Base-by-base conservation (phyloP, 1,284 basidiomycete genomes). In the Cystobasidium slooffiae region DNA sequence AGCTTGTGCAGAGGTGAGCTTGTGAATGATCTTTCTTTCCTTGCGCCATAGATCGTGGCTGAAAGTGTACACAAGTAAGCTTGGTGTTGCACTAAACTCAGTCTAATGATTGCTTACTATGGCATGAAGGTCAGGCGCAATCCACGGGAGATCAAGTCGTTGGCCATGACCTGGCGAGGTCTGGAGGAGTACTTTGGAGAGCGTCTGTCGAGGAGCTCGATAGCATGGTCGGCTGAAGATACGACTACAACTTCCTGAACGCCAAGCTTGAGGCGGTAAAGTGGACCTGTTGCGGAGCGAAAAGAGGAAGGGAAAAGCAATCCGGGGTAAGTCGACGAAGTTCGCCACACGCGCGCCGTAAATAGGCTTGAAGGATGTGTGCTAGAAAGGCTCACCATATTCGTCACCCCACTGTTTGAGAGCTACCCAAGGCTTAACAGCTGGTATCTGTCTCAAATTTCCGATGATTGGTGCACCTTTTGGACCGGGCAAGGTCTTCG, bases 121-220 rank as follows among this genome's bases (percentile, higher is more conserved):
- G 74, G 79, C 79, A 81, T 81, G 70, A 81, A 81, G 9, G 79
- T 80, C 72, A 81, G 75, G 44, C 80, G 74, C n/a, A 80, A 64
- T 1, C 77, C 77, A 22, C 75, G 67, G 7, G 76, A 78, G 46
- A 80, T 77, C 41, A 80, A 78, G 49, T 81, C 80, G 14, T 75
- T 75, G 22, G 80, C 78, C 79, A 80, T 80, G 65, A 81, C 78
- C 64, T 78, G 77, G 41, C 80, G 75, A 31, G 80, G 79, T 49
- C 80, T 76, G 4, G 76, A 78, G 22, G 78, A 79, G 72, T 79
- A 80, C 22, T 77, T 80, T 9, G 78, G 76, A 14, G 78, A 78
- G 14, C 79, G 77, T 47, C 79, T 78, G 59, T 81, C 80, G 72
- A 81, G 76, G 51, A 81, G 68, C n/a, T 80, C 80, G n/a, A 79